Evolutionary conservation across 768 basidiomycete species (phyloP).

Genomic region (Lactarius sanguifluus): DNA sequence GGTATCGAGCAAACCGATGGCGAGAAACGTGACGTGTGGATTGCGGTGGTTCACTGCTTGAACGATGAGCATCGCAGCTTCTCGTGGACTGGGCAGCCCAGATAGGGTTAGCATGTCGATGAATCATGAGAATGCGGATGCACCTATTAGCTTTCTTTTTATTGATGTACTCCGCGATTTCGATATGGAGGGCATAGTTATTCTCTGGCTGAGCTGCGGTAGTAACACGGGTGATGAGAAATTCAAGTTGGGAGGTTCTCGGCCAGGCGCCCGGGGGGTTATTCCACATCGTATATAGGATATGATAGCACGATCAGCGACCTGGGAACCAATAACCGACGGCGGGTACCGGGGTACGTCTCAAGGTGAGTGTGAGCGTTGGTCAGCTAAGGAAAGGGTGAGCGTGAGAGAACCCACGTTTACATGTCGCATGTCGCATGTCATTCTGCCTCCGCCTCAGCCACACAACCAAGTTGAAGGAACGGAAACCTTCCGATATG

Average conservation of each 20-base stretch:
- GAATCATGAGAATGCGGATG: conserved; percentile 34
- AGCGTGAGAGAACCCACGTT: neutral
- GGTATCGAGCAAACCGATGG: conserved; percentile 83
- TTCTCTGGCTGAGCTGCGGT: conserved; percentile 85
- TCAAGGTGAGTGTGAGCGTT: neutral
- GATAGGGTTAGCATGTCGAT: neutral
- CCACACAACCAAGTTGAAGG: neutral
- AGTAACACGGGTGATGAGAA: conserved; percentile 79
- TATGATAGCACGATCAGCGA: neutral
- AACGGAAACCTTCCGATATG: neutral
- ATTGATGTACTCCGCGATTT: conserved; percentile 92
- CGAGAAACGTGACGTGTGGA: conserved; percentile 85
- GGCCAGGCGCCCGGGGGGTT: conserved; percentile 40
- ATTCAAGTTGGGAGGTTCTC: conserved; percentile 61
- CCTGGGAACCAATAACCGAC: conserved; percentile 14
- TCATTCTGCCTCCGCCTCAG: neutral
- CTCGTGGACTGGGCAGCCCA: conserved; percentile 66
- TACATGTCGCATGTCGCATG: neutral
- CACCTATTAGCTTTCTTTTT: conserved; percentile 95
- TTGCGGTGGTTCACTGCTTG: conserved; percentile 89
- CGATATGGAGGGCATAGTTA: conserved; percentile 88
- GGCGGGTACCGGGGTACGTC: neutral
- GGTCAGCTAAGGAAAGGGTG: neutral
- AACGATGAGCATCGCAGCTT: conserved; percentile 84
- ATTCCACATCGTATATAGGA: conserved; percentile 25